A percentile compares a stretch with the other conserved stretches of the same genome.
These are phyloP conservation scores for Microglena sp. DNA, from an alignment of 139 green algal genomes.

Conservation along the genomic window DNA sequence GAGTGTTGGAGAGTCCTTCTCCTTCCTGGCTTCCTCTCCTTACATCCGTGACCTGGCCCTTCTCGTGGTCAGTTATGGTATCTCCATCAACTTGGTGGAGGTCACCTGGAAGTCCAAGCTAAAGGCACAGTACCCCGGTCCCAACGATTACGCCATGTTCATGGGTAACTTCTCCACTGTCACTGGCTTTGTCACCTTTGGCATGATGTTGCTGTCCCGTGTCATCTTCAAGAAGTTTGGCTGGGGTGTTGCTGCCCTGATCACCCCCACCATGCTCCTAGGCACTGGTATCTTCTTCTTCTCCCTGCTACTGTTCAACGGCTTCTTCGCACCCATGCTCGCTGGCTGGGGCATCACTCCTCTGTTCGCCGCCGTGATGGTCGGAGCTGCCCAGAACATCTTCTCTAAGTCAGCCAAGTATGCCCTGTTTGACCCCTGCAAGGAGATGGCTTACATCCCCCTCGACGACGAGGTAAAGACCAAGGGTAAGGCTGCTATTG, in stretches of 20 bases:
- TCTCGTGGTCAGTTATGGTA: slow-evolving; percentile 92
- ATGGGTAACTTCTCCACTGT: slow-evolving; percentile 73
- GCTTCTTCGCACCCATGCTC: slow-evolving; percentile 63
- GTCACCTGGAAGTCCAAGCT: slow-evolving; percentile 99
- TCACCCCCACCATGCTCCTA: slow-evolving; percentile 94
- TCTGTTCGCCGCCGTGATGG: slow-evolving; percentile 89
- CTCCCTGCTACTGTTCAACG: slow-evolving; percentile 77
- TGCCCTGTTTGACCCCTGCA: slow-evolving; percentile 98
- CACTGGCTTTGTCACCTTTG: slow-evolving; percentile 86
- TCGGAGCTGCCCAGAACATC: slow-evolving; percentile 95
- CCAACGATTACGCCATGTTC: slow-evolving; percentile 67
- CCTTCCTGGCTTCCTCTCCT: slow-evolving; percentile 82
- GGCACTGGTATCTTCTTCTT: slow-evolving; percentile 95
- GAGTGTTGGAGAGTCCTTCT: slow-evolving; percentile 85
- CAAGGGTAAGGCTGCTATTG: slow-evolving; percentile 99
- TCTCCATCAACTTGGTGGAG: slow-evolving; percentile 99
- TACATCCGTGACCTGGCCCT: slow-evolving; percentile 96
- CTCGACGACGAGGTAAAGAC: slow-evolving; percentile 83
- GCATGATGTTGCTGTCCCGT: slow-evolving; percentile 92
- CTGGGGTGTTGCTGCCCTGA: slow-evolving; percentile 90
- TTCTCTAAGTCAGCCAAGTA: slow-evolving; percentile 98
- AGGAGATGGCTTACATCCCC: slow-evolving; percentile 99
- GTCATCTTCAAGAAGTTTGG: slow-evolving; percentile 94
- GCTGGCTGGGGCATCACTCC: slow-evolving; percentile 80
- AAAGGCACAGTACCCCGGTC: slow-evolving; percentile 98